These are phyloP conservation scores for Dryas octopetala DNA, from an alignment of 306 rosid species.

Conservation along the genomic window DNA sequence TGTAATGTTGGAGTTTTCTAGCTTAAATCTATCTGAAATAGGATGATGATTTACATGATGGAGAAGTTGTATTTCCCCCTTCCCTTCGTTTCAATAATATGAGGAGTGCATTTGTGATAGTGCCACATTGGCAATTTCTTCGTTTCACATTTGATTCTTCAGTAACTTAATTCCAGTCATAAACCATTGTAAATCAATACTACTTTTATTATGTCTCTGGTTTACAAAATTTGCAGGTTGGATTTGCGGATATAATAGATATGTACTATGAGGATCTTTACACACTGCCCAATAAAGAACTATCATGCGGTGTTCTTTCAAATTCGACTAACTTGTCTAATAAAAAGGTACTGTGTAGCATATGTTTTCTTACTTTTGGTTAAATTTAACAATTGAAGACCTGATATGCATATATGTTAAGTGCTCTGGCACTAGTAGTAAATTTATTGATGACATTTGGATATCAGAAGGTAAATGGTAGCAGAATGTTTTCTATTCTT, in stretches of 20 bases:
- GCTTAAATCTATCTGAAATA: constrained; percentile 4
- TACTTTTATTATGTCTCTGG: constrained; percentile 15
- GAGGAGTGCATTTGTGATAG: neutral
- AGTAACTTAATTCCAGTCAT: neutral
- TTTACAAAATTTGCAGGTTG: constrained; percentile 59
- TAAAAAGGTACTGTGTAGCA: constrained; percentile 51
- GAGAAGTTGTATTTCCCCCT: neutral
- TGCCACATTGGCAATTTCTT: neutral
- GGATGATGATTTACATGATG: neutral
- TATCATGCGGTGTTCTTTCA: constrained; percentile 53
- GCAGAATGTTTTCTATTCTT: neutral
- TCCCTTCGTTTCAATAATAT: neutral
- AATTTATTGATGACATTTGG: neutral
- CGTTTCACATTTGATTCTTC: neutral
- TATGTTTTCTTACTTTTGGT: neutral
- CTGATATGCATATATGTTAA: constrained; percentile 2
- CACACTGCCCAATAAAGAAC: constrained; percentile 60
- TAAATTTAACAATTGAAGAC: neutral
- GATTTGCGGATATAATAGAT: constrained; percentile 71
- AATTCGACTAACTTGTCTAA: constrained; percentile 47
- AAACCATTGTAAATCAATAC: constrained; percentile 9
- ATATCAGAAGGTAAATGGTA: neutral
- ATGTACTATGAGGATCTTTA: constrained; percentile 78
- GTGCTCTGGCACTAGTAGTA: neutral
- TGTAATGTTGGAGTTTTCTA: neutral